phyloP scores from a whole-genome alignment of 768 basidiomycete species.

The Leccinum imitatum region DNA sequence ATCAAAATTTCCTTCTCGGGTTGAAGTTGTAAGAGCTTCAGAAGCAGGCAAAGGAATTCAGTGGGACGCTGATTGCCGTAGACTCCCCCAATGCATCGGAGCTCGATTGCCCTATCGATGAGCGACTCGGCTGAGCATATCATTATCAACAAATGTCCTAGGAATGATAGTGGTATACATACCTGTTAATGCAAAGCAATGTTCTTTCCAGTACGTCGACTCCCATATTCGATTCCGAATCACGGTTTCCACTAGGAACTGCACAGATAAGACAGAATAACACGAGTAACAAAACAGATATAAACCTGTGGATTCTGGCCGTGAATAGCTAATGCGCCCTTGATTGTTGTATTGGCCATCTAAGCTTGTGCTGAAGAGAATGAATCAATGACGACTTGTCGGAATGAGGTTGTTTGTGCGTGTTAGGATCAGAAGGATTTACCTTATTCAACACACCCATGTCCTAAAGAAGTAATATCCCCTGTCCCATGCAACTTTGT shows the following conservation, averaged over 20 bases:
- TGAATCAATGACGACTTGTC: background rate
- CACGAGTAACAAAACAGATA: background rate
- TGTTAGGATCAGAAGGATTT: slow-evolving; percentile 22
- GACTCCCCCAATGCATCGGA: slow-evolving; percentile 86
- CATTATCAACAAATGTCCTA: background rate
- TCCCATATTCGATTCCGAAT: slow-evolving; percentile 97
- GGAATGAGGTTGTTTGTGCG: slow-evolving; percentile 17
- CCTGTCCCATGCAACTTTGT: background rate
- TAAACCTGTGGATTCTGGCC: slow-evolving; percentile 94
- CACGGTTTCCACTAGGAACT: slow-evolving; percentile 95
- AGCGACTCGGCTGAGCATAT: slow-evolving; percentile 74
- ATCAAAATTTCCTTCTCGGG: slow-evolving; percentile 97
- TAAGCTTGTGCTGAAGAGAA: background rate
- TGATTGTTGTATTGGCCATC: slow-evolving; percentile 94
- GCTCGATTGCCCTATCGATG: slow-evolving; percentile 88
- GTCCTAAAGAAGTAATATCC: background rate
- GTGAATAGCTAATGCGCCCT: slow-evolving; percentile 86
- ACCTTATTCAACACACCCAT: slow-evolving; percentile 29
- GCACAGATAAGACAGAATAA: slow-evolving; percentile 22
- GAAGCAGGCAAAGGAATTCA: slow-evolving; percentile 85
- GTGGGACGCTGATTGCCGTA: slow-evolving; percentile 95
- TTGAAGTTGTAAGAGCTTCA: slow-evolving; percentile 95
- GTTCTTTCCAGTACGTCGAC: slow-evolving; percentile 94
- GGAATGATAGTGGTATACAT: slow-evolving; percentile 20
- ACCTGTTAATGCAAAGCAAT: slow-evolving; percentile 97